Base-by-base conservation (phyloP, 106 monocot species). In the Acorus calamus region DNA sequence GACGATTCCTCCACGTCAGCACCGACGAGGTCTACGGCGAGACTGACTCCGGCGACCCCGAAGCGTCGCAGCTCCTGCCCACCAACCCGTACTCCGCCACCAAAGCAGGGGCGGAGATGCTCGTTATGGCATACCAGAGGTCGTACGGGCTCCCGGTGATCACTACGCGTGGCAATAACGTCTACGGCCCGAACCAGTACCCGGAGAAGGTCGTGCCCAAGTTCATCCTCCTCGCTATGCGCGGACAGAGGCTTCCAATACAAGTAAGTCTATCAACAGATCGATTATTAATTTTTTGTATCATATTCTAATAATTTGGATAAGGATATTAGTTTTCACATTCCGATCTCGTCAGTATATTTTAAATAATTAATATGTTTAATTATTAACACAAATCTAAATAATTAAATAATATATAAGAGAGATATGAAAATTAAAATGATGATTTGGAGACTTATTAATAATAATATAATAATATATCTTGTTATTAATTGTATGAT, bases 121-220 rank as follows among this genome's bases (percentile, higher is more conserved):
- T 56, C 14, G 56, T 56, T 2, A 56, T 56, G 56, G 56, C 56
- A 2, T 56, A 56, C 28, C 28, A 28, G 11, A 62, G 62, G 47
- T 62, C 62, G 7, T 62, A 62, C 49, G 62, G 48, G 11, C 62
- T 62, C 12, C 62, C 62, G 11, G 62, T 62, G 11, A 62, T 62
- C n/a, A 62, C 62, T 4, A 62, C 62, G 2, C 47, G 62, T n/a
- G 62, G 62, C 7, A 62, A 62, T 47, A 62, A 49, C 14, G 62
- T 62, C 3, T 62, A 62, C 14, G 62, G 62, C 7, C 66, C 66
- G 2, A 66, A 66, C 12, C 66, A 66, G 45, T 66, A 46, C 55
- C 66, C 66, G 4, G 66, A 66, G 54, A 66, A 66, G 54, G 55
- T 66, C 7, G 55, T 66, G 41, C 55, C 66, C 1, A 66, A 66